These are phyloP conservation scores for Cryphonectria parasitica DNA, from an alignment of 2,329 filamentous ascomycete species.

Conservation along the genomic window DNA sequence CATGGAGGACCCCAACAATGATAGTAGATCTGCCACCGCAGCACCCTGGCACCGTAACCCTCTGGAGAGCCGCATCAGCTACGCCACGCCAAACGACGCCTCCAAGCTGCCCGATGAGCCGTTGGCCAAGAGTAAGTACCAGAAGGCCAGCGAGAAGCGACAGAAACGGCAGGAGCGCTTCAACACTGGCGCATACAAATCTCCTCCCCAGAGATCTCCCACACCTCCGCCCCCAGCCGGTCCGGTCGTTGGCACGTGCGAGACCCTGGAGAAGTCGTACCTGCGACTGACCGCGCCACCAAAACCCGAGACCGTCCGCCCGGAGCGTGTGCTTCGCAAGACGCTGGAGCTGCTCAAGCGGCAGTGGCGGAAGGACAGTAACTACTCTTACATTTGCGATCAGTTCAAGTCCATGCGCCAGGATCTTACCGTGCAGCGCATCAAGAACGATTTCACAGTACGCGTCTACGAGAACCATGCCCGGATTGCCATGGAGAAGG, in stretches of 20 bases:
- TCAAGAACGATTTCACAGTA: slow-evolving; percentile 96
- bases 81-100: slow-evolving; percentile 55
- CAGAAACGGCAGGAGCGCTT: slow-evolving; percentile 72
- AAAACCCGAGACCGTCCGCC: slow-evolving; percentile 85
- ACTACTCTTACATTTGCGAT: slow-evolving; percentile 97
- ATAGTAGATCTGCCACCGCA: slow-evolving; percentile 45
- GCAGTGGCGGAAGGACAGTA: slow-evolving; percentile 92
- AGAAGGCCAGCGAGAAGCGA: slow-evolving; percentile 84
- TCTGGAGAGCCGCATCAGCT: slow-evolving; percentile 78
- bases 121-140: slow-evolving; percentile 76
- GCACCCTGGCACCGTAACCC: slow-evolving; percentile 71
- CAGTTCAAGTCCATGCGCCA: slow-evolving; percentile 99
- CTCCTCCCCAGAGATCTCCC: slow-evolving; percentile 53
- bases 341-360: slow-evolving; percentile 87
- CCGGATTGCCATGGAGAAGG: slow-evolving; percentile 95
- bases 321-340: slow-evolving; percentile 76
- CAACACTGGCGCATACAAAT: slow-evolving; percentile 66
- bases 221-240: slow-evolving; percentile 62
- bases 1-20: slow-evolving; percentile 57
- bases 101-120: slow-evolving; percentile 46
- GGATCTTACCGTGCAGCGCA: slow-evolving; percentile 95
- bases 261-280: slow-evolving; percentile 88
- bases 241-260: slow-evolving; percentile 84
- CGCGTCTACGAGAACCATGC: slow-evolving; percentile 97
- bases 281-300: slow-evolving; percentile 91